Evolutionary conservation across 2,329 filamentous ascomycete species (phyloP).

Genomic region (Diaporthe vexans): DNA sequence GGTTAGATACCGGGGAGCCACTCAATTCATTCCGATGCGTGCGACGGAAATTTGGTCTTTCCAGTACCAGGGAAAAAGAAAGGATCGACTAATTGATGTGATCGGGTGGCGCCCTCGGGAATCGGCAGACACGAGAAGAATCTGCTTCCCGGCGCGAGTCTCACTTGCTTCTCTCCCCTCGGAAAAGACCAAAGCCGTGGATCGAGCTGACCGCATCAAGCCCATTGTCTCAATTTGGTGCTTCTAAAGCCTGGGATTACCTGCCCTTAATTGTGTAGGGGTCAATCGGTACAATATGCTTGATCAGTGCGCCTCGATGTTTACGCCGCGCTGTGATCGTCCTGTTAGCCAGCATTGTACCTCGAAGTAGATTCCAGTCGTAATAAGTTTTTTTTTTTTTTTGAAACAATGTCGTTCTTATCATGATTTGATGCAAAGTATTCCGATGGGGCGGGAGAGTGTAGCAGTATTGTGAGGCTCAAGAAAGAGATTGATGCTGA

Average conservation of each 20-base stretch:
- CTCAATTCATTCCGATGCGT: not conserved
- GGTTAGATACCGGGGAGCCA: not conserved
- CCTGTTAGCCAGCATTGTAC: not conserved
- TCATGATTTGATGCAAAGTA: not conserved
- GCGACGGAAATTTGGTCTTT: not conserved
- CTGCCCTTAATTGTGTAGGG: not conserved
- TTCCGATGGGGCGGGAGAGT: no score
- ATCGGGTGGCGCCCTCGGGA: slow-evolving; percentile 18
- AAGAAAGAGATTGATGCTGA: no score
- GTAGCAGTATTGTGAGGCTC: not conserved
- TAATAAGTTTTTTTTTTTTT: not conserved
- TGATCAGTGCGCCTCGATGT: not conserved
- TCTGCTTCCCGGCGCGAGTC: slow-evolving; percentile 6
- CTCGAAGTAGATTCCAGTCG: not conserved
- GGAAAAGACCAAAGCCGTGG: slow-evolving; percentile 12
- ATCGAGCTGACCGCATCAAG: slow-evolving; percentile 13
- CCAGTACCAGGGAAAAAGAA: not conserved
- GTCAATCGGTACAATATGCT: not conserved
- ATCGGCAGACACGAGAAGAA: slow-evolving; percentile 29
- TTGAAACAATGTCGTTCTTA: no score
- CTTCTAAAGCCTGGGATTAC: not conserved
- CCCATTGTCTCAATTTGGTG: slow-evolving; percentile 24
- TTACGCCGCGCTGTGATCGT: not conserved
- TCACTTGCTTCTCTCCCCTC: not conserved
- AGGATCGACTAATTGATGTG: not conserved